Conservation (phyloP, 2,329 filamentous ascomycete species). For the Truncatella angustata region DNA sequence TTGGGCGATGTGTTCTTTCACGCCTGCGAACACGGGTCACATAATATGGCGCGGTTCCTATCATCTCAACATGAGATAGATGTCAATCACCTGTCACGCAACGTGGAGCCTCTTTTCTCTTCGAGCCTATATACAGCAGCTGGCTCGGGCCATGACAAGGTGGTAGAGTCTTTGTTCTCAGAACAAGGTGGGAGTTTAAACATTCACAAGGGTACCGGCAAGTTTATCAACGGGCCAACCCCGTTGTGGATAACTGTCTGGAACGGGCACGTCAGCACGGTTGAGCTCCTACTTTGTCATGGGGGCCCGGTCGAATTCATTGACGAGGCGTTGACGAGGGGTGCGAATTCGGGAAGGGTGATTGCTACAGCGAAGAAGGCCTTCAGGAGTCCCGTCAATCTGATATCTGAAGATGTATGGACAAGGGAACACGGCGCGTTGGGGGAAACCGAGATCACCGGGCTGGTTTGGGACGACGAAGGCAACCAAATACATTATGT, state of each 20-base stretch:
- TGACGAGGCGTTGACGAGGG: neutral
- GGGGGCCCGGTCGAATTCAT: neutral
- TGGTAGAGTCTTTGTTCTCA: neutral
- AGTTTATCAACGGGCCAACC: neutral
- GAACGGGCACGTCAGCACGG: neutral
- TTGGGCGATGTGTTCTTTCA: neutral
- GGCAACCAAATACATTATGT: neutral
- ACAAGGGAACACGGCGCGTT: too few species aligned
- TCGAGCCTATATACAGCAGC: neutral
- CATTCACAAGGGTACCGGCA: neutral
- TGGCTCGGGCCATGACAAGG: neutral
- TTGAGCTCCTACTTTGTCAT: neutral
- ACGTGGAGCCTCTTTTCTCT: neutral
- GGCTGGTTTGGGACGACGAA: neutral
- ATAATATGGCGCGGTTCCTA: neutral
- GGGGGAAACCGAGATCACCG: too few species aligned
- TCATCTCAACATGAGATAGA: neutral
- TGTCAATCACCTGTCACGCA: neutral
- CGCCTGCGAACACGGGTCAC: neutral
- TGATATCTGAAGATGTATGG: too few species aligned
- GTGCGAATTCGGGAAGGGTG: too few species aligned
- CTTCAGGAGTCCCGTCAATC: too few species aligned
- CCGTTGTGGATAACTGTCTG: neutral
- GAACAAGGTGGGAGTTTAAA: neutral
- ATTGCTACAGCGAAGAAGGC: too few species aligned